Evolutionary conservation across 176 grass and related monocot genomes (phyloP), one percentile per base, ranked within the genome.

Genomic region (Cenchrus americanus): DNA sequence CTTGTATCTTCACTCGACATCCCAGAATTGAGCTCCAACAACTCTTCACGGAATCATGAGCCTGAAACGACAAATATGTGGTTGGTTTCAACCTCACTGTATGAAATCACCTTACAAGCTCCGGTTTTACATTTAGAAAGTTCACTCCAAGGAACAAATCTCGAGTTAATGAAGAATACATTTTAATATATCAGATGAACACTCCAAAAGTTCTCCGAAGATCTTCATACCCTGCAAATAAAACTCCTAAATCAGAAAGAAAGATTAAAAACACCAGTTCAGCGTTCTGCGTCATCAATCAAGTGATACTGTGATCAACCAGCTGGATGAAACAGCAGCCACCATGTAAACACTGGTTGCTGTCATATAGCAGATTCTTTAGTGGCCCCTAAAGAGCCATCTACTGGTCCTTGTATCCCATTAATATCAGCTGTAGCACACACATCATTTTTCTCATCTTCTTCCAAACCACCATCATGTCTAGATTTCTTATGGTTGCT

Each of bases 161-260:
- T 83, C 76, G 6, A 81, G 69, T 83, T 75, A 81, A 86, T 22
- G 59, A 77, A 47, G 47, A 89, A 84, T 76, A 89, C 67, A 87
- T 86, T 88, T 91, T 75, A 67, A 81, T 75, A 34, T n/a, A 88
- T 80, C 82, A 89, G 79, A 78, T 71, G 75, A 88, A 51, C 51
- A 71, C 47, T 80, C 57, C 37, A 6, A 63, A 89, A 62, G 83
- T 71, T 85, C 83, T 85, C 75, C 87, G 83, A 55, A 83, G 79
- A 83, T 85, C 89, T 82, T 73, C 89, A 80, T 89, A 73, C 83
- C 92, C 92, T 94, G 92, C 92, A 94, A 94, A 82, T 85, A 92
- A 86, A 94, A 92, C 92, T 88, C 84, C 84, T 92, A 82, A 78
- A 92, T 94, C 84, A 94, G 89, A 87, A 78, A 85, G 58, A 73